Percentiles rank a stretch among this genome's conserved stretches.
Conservation (phyloP, 345 rosid species). For the Mercurialis annua region DNA sequence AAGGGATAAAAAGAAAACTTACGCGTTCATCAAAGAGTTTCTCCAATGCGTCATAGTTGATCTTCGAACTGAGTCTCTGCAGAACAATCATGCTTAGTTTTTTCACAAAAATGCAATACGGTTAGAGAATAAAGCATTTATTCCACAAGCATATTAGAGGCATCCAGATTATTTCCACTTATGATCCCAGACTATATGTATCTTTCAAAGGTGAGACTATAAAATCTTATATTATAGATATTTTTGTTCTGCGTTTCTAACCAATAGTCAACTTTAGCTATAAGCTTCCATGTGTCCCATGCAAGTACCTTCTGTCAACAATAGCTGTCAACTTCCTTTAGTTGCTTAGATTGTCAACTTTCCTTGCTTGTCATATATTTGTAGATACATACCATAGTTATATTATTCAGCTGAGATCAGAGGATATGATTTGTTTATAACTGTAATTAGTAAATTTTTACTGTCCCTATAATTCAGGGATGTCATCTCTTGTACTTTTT, state of each 20-base stretch:
- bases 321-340: too few relatives aligned
- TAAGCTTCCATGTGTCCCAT: neutral
- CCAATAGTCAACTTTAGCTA: neutral
- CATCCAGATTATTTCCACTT: too few relatives aligned
- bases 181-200: neutral
- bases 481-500: too few relatives aligned
- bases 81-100: conserved; percentile 4
- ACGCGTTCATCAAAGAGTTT: conserved; percentile 66
- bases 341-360: too few relatives aligned
- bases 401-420: too few relatives aligned
- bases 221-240: neutral
- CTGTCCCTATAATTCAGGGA: too few relatives aligned
- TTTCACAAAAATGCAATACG: too few relatives aligned
- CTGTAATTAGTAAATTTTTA: too few relatives aligned
- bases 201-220: neutral
- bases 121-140: neutral
- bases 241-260: neutral
- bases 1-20: conserved; percentile 29
- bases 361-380: too few relatives aligned
- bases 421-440: too few relatives aligned
- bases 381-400: too few relatives aligned
- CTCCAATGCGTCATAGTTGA: conserved; percentile 64
- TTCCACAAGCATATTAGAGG: neutral
- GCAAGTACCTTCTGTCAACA: too few relatives aligned
- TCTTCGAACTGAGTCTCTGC: conserved; percentile 68